Conservation (phyloP, 306 rosid genomes). For the Cucurbita maxima region DNA sequence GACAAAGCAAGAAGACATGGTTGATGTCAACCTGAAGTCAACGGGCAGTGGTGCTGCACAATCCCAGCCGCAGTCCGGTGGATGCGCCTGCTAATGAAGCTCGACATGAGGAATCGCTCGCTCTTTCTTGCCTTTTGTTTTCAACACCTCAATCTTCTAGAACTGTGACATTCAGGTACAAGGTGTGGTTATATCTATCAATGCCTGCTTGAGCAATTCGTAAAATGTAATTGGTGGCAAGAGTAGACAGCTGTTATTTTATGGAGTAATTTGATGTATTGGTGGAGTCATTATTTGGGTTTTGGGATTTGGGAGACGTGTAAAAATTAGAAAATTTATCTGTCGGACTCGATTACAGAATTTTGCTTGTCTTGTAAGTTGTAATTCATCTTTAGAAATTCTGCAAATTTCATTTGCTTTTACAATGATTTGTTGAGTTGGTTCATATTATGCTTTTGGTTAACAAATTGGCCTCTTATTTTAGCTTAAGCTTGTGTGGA, state of each 20-base stretch:
- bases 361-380: slow-evolving; percentile 1
- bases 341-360: neutral
- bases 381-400: neutral
- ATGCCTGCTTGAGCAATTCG: neutral
- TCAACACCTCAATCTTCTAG: neutral
- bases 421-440: neutral
- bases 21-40: slow-evolving; percentile 73
- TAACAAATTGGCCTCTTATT: neutral
- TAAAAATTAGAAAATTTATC: neutral
- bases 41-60: slow-evolving; percentile 23
- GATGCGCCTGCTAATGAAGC: slow-evolving; percentile 47
- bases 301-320: slow-evolving; percentile 5
- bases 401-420: neutral
- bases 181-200: neutral
- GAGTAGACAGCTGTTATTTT: slow-evolving; percentile 8
- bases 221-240: slow-evolving; percentile 2
- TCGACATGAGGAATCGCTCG: neutral
- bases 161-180: slow-evolving; percentile 4
- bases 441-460: neutral
- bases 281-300: slow-evolving; percentile 7
- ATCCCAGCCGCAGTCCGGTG: slow-evolving; percentile 47
- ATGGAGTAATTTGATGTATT: slow-evolving; percentile 2
- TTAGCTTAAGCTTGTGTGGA: neutral
- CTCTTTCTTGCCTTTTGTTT: neutral
- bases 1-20: slow-evolving; percentile 86